Evolutionary conservation across 495 filamentous ascomycete genomes (phyloP).

Genomic region (Pseudomonodictys pantanalensis): DNA sequence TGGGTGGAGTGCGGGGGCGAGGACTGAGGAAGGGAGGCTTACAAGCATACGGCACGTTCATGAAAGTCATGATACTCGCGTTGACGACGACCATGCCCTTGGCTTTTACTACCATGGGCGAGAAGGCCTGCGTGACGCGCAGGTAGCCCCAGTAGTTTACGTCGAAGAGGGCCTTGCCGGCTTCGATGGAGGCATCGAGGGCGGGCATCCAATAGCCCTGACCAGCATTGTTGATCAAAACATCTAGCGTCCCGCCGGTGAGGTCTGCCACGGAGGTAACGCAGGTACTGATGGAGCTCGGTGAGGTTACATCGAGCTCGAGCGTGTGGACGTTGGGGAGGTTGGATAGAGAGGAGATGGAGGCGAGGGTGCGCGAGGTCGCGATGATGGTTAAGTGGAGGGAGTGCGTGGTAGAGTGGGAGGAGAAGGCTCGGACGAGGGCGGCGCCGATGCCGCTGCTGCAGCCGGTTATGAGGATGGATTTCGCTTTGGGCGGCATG

Average conservation of each 20-base stretch:
- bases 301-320: not conserved
- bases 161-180: not conserved
- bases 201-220: not conserved
- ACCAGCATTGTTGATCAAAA: conserved; percentile 2
- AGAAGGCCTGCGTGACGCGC: not conserved
- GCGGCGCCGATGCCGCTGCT: not conserved
- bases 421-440: not conserved
- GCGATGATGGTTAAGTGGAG: not conserved
- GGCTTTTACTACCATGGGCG: not conserved
- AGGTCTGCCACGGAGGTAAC: not conserved
- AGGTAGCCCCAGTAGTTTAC: not conserved
- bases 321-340: not conserved
- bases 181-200: not conserved
- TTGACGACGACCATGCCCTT: not conserved
- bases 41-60: not conserved
- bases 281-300: not conserved
- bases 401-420: not conserved
- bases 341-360: not conserved
- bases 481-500: not conserved
- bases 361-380: not conserved
- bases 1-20: conserved; percentile 32
- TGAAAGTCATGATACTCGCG: not conserved
- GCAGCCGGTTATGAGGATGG: not conserved
- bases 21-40: not conserved
- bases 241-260: not conserved